A percentile compares a stretch with the other conserved stretches of the same genome.
Conservation (phyloP, 768 basidiomycete species). For the Pholiota molesta region DNA sequence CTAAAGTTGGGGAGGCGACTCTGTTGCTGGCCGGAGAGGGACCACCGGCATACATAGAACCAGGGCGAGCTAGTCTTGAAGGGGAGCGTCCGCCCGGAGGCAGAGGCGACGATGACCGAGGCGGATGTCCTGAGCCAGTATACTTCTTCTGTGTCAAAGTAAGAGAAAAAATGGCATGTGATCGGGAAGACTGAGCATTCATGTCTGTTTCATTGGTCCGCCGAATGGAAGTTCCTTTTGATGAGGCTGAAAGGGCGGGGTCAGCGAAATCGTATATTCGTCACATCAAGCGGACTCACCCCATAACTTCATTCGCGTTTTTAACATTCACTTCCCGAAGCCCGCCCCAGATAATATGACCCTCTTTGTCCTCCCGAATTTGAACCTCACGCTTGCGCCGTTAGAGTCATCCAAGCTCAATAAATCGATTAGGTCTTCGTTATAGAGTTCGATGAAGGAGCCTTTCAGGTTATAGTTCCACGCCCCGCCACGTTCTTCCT, state of each 20-base stretch:
- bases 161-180: conserved; percentile 98
- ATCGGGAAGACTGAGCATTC: conserved; percentile 98
- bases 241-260: conserved; percentile 60
- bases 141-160: conserved; percentile 91
- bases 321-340: conserved; percentile 90
- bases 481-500: conserved; percentile 69
- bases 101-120: conserved; percentile 77
- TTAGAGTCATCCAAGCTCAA: conserved; percentile 72
- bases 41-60: conserved; percentile 64
- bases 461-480: conserved; percentile 86
- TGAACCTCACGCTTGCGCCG: conserved; percentile 81
- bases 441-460: conserved; percentile 97
- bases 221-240: conserved; percentile 85
- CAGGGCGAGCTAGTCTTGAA: conserved; percentile 82
- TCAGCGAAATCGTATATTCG: conserved; percentile 15
- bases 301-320: conserved; percentile 89
- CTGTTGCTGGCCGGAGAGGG: conserved; percentile 42
- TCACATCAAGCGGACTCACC: conserved; percentile 48
- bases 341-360: conserved; percentile 96
- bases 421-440: conserved; percentile 97
- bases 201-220: conserved; percentile 98
- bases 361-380: conserved; percentile 96
- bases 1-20: conserved; percentile 79
- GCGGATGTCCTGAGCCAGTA: conserved; percentile 67
- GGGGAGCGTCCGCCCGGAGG: conserved; percentile 74